Base-by-base conservation (phyloP, 768 basidiomycete genomes). In the Phylloporus sp. region DNA sequence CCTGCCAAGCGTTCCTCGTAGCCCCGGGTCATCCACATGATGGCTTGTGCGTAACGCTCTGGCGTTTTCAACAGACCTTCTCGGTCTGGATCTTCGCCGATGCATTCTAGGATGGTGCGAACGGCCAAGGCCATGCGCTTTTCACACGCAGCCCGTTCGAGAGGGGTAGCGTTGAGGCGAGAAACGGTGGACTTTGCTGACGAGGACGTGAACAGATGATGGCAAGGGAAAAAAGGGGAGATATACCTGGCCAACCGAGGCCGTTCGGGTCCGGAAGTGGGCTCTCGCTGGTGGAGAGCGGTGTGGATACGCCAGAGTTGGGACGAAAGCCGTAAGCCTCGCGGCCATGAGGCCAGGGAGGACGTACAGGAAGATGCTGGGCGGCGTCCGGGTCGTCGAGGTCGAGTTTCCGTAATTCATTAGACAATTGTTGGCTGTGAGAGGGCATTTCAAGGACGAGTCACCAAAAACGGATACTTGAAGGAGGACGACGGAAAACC, bases 1-100 rank as follows among this genome's bases (percentile, higher is more conserved):
- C 93, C 90, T 69, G 84, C 81, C 55, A 99, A 70, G 54, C 90
- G 81, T 65, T 98, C 94, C 65, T 98, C 96, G 69, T 99, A 99
- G 9, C 96, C 96, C 63, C 86, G 83, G 27, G 96, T 98, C 94
- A 98, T 96, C 92, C 92, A 98, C 76, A 99, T 80, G 44, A 99
- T 73, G 22, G 96, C 92, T 69, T 98, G 90, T 20, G 94, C 93
- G 68, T 96, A 99, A 31, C 96, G 79, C 56, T 94, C 90, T 21
- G 96, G 96, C 2, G 96, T 99, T 60, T 83, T 81, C 43, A 85
- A 70, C 18, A 99, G 75, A 15, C 96, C 96, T 63, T 98, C 95
- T 28, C 96, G 79, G 65, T 90, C 82, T 6, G 96, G 96, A 71
- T 98, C 96, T 70, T 99, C 96, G 47, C 96, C 96, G 51, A 99